Evolutionary conservation across 2,329 filamentous ascomycete species (phyloP), one percentile per base, ranked within the genome.

Genomic region (Aspergillus sp.): DNA sequence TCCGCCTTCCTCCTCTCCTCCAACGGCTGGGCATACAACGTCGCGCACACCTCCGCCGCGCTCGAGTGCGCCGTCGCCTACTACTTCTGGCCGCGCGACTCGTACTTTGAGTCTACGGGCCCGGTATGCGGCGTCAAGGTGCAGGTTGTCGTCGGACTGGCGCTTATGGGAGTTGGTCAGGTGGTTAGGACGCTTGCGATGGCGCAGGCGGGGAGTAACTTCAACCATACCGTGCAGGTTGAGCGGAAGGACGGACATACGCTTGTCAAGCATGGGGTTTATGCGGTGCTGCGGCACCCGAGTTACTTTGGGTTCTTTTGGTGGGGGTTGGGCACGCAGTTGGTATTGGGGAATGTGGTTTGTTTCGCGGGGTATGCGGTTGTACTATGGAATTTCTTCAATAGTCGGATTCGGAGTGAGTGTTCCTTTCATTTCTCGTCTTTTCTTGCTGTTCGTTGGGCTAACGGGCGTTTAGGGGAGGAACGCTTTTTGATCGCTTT

Each of bases 221-320:
- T 99, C 84, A 97, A 96, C 72, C 95, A 94, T 64, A 87, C 88
- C 38, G 88, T 97, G 8, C 92, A 95, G 77, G 87, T 79, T 49
- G 77, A 85, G 65, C 86, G 82, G 64, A 90, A 88, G 71, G 84
- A 87, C 4, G 87, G 86, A 1, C 95, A 99, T 76, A 82, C 83
- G 51, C 84, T 99, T n/a, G 91, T 99, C 3, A 96, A 90, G 0
- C 82, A 82, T 30, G 95, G 95, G 0, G 80, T 98, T 38, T 99
- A 98, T 76, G 80, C 81, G 7, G 76, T 85, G 49, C 80, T 96
- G 56, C 83, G 95, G 25, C 95, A 99, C 77, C 95, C 95, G 13
- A 91, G 90, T 62, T 99, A 99, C 79, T 97, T 98, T 80, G 95
- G 94, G 3, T 99, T 97, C 81, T 99, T 97, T 78, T 98, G 93